A percentile compares a stretch with the other conserved stretches of the same genome.
Evolutionary conservation across 441 rosid species (phyloP).

Genomic region (Capsella rubella): DNA sequence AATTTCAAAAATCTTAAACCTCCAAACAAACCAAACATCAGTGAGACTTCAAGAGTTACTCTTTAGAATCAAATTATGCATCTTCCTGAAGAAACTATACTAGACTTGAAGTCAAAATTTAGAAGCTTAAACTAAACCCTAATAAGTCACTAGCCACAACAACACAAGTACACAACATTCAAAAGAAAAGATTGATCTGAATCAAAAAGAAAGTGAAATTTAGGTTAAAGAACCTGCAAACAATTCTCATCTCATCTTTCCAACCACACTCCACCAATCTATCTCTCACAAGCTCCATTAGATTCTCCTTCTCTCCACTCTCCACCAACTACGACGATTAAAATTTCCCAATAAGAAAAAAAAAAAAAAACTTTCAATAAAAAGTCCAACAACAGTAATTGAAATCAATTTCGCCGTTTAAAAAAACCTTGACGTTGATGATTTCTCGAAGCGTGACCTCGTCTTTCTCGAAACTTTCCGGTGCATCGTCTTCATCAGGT

Average conservation of each 20-base stretch:
- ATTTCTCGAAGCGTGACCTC: slow-evolving; percentile 73
- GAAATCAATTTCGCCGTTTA: neutral
- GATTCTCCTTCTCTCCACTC: slow-evolving; percentile 84
- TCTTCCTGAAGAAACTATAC: neutral
- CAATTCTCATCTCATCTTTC: slow-evolving; percentile 90
- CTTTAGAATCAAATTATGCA: neutral
- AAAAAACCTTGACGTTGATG: slow-evolving; percentile 73
- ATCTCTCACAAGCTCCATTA: slow-evolving; percentile 87
- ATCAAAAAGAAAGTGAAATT: neutral
- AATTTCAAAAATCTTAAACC: neutral
- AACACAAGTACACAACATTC: neutral
- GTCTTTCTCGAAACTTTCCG: slow-evolving; percentile 45
- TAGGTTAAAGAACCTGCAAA: slow-evolving; percentile 67
- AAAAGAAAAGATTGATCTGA: slow-evolving; percentile 11
- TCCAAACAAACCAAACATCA: slow-evolving; percentile 1
- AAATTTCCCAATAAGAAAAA: neutral
- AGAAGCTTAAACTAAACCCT: neutral
- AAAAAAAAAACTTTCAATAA: slow-evolving; percentile 1
- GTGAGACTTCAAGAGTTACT: too few relatives aligned
- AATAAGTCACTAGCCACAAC: slow-evolving; percentile 1
- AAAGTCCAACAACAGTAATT: slow-evolving; percentile 3
- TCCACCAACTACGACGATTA: slow-evolving; percentile 60
- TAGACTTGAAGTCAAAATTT: neutral
- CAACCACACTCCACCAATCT: slow-evolving; percentile 89
- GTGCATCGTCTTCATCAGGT: slow-evolving; percentile 59